Conservation (phyloP, 2,329 filamentous ascomycete genomes). For the Arthrobotrys megalospora region DNA sequence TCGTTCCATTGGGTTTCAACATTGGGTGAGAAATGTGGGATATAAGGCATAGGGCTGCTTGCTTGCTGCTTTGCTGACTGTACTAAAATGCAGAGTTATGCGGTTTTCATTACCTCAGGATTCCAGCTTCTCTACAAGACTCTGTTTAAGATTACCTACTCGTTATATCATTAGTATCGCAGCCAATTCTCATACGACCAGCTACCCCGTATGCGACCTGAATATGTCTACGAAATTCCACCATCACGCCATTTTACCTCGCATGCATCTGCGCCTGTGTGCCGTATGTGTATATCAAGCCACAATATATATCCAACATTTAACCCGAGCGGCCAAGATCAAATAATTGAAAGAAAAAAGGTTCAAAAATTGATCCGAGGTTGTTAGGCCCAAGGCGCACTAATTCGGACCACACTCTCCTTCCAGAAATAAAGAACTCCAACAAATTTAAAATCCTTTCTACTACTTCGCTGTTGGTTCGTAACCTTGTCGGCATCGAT, state of each 20-base stretch:
- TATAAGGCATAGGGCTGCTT: slow-evolving; percentile 17
- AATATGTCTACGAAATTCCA: slow-evolving; percentile 18
- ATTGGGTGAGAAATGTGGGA: slow-evolving; percentile 14
- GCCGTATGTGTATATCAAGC: slow-evolving; percentile 9
- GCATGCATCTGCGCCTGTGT: not conserved
- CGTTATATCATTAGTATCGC: not conserved
- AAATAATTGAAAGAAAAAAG: not conserved
- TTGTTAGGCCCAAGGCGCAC: not conserved
- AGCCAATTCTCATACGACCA: slow-evolving; percentile 6
- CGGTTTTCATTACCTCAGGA: slow-evolving; percentile 8
- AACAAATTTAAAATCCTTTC: not conserved
- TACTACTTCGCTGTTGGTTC: not conserved
- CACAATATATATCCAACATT: slow-evolving; percentile 30
- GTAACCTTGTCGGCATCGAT: slow-evolving; percentile 4
- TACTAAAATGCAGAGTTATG: slow-evolving; percentile 3
- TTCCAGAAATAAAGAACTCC: slow-evolving; percentile 4
- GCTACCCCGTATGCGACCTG: not conserved
- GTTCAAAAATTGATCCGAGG: slow-evolving; percentile 8
- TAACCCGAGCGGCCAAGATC: slow-evolving; percentile 2
- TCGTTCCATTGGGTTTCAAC: slow-evolving; percentile 19
- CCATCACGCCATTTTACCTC: slow-evolving; percentile 17
- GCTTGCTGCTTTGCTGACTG: slow-evolving; percentile 10
- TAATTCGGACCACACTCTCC: not conserved
- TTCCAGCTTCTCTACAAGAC: not conserved
- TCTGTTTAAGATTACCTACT: too few species aligned